These are phyloP conservation scores for Tylopilus rubrobrunneus DNA, from an alignment of 768 basidiomycete species.

Conservation along the genomic window DNA sequence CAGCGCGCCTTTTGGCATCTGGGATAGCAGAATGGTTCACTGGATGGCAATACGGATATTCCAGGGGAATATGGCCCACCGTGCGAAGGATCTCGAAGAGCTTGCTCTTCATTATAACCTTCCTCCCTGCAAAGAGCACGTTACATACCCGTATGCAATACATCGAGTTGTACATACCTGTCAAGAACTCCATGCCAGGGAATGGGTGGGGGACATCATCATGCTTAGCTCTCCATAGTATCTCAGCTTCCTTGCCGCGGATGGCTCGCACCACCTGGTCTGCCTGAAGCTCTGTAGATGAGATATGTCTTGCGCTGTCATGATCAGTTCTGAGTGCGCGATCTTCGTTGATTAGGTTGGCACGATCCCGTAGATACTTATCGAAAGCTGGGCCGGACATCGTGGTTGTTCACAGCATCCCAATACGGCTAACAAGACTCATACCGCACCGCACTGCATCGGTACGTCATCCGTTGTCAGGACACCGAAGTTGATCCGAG, in stretches of 20 bases:
- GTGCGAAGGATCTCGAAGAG: constrained; percentile 38
- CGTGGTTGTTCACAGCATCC: background rate
- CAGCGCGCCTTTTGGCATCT: constrained; percentile 49
- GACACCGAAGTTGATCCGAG: background rate
- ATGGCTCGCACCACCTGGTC: background rate
- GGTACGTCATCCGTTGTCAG: background rate
- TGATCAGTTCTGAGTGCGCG: constrained; percentile 48
- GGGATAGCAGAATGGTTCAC: background rate
- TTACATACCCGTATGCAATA: background rate
- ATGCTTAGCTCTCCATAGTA: background rate
- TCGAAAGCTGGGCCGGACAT: constrained; percentile 7
- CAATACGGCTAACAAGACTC: background rate
- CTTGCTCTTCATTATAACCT: constrained; percentile 23
- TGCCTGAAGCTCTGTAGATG: constrained; percentile 37
- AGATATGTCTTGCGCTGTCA: constrained; percentile 18
- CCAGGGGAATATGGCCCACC: constrained; percentile 14
- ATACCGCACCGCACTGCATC: background rate
- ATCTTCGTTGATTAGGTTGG: constrained; percentile 37
- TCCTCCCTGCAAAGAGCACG: background rate
- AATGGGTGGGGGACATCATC: background rate
- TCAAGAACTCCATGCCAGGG: background rate
- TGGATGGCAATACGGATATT: background rate
- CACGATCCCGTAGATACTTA: constrained; percentile 17
- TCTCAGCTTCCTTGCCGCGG: background rate
- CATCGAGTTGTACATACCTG: background rate